Conservation (phyloP, 2,329 filamentous ascomycete species). For the Talaromyces sp. region DNA sequence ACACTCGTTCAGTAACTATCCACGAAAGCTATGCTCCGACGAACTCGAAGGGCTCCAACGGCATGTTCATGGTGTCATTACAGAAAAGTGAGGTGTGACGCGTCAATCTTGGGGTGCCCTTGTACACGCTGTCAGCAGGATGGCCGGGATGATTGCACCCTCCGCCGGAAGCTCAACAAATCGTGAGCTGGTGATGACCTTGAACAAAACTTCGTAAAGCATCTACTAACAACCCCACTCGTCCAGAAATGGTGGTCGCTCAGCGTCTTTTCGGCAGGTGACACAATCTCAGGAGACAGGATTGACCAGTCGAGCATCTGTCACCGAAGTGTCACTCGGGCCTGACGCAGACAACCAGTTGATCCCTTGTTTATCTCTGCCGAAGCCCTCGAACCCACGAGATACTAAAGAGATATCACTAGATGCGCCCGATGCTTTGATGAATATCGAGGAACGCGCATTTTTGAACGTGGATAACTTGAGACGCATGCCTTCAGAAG, state of each 20-base stretch:
- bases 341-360: too few species aligned
- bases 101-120: slow-evolving; percentile 39
- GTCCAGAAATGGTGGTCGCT: too few species aligned
- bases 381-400: too few species aligned
- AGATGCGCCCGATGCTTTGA: neutral
- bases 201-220: too few species aligned
- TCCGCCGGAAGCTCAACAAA: slow-evolving; percentile 39
- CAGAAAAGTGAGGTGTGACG: slow-evolving; percentile 37
- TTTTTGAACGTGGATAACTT: slow-evolving; percentile 27
- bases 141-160: slow-evolving; percentile 42
- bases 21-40: slow-evolving; percentile 18
- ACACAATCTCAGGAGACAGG: too few species aligned
- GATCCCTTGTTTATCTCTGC: too few species aligned
- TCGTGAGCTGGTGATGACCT: slow-evolving; percentile 8
- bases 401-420: neutral
- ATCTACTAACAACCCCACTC: too few species aligned
- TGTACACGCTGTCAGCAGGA: slow-evolving; percentile 59
- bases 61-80: slow-evolving; percentile 39
- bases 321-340: too few species aligned
- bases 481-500: slow-evolving; percentile 39
- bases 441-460: slow-evolving; percentile 8
- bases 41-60: slow-evolving; percentile 34
- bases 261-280: too few species aligned
- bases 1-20: too few species aligned
- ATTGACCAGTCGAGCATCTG: too few species aligned